These are phyloP conservation scores for Populus pruinosa DNA, from an alignment of 345 rosid species.

Conservation along the genomic window DNA sequence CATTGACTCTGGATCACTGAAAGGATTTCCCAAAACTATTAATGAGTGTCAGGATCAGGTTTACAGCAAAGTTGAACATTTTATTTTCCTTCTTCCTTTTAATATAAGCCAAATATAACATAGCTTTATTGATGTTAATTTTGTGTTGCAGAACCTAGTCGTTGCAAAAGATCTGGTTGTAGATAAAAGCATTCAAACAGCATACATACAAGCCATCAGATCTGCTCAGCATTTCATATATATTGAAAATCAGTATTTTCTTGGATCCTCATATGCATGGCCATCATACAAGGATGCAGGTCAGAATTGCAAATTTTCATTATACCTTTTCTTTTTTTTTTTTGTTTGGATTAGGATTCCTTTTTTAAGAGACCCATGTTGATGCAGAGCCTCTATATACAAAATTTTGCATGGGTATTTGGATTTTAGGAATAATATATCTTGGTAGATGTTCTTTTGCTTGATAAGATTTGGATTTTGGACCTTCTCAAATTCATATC, in stretches of 20 bases:
- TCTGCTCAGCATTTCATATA: slow-evolving; percentile 94
- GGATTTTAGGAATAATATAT: not conserved
- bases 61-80: slow-evolving; percentile 19
- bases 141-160: slow-evolving; percentile 65
- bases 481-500: not conserved
- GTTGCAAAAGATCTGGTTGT: slow-evolving; percentile 61
- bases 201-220: slow-evolving; percentile 95
- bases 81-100: slow-evolving; percentile 3
- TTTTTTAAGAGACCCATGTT: not conserved
- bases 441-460: not conserved
- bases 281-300: slow-evolving; percentile 84
- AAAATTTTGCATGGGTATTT: not conserved
- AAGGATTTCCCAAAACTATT: slow-evolving; percentile 67
- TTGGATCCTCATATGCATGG: slow-evolving; percentile 99
- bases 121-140: not conserved
- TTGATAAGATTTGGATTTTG: not conserved
- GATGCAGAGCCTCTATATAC: not conserved
- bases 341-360: not conserved
- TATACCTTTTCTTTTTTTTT: not conserved
- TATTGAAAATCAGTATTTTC: slow-evolving; percentile 95
- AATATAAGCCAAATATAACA: not conserved
- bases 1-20: slow-evolving; percentile 75
- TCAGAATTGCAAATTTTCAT: slow-evolving; percentile 21
- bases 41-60: slow-evolving; percentile 48
- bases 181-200: slow-evolving; percentile 92